These are phyloP conservation scores for Melampsora americana DNA, from an alignment of 1,284 basidiomycete species.

Conservation along the genomic window DNA sequence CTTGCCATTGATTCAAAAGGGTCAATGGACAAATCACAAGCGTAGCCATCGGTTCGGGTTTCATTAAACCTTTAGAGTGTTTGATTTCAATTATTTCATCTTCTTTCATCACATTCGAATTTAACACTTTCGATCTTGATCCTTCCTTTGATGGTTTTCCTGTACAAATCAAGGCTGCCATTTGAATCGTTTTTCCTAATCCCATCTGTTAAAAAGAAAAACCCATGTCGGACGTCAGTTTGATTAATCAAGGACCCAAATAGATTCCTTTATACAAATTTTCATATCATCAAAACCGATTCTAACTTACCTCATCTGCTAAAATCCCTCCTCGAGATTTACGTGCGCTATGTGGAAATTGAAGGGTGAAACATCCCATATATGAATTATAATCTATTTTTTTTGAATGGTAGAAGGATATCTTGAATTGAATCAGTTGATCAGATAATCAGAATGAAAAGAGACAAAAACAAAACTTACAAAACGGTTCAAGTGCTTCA, in stretches of 20 bases:
- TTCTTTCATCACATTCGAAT: background rate
- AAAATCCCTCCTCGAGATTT: conserved; percentile 80
- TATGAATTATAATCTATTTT: conserved; percentile 47
- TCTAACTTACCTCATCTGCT: conserved; percentile 63
- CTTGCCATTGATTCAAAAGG: conserved; percentile 82
- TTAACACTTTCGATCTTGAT: background rate
- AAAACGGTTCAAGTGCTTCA: conserved; percentile 63
- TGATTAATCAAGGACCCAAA: too few relatives aligned
- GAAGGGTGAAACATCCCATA: conserved; percentile 83
- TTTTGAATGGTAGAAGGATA: background rate
- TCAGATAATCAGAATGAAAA: background rate
- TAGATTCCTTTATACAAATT: too few relatives aligned
- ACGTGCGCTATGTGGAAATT: conserved; percentile 77
- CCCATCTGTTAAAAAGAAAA: conserved; percentile 59
- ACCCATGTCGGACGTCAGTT: too few relatives aligned
- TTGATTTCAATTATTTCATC: background rate
- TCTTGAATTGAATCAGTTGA: conserved; percentile 20
- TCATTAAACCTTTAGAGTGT: background rate
- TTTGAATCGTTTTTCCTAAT: conserved; percentile 97
- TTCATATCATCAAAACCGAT: too few relatives aligned
- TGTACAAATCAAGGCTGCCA: conserved; percentile 82
- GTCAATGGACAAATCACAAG: conserved; percentile 91
- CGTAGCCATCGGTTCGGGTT: conserved; percentile 59
- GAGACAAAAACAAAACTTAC: conserved; percentile 54
- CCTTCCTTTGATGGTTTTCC: conserved; percentile 58